Percentiles rank a stretch among this genome's conserved stretches.
Conservation (phyloP, 352 stramenopile species). For the Globisporangium viniferum region DNA sequence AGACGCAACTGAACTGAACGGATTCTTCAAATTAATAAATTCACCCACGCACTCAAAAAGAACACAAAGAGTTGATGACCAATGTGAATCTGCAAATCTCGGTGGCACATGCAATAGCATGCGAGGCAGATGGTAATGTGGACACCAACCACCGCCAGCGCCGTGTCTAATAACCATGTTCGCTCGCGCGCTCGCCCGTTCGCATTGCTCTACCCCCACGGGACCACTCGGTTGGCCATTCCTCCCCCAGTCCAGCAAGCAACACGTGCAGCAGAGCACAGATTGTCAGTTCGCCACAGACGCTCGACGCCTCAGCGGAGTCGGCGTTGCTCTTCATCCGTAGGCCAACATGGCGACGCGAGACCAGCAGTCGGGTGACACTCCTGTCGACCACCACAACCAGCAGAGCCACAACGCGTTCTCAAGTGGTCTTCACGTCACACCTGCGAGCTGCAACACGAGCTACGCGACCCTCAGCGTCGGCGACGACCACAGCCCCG, state of each 20-base stretch:
- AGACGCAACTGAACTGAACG: background rate
- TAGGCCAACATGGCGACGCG: background rate
- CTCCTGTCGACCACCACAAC: background rate
- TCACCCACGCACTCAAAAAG: background rate
- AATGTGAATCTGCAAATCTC: conserved; percentile 7
- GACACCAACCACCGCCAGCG: background rate
- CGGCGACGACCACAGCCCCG: background rate
- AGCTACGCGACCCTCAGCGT: conserved; percentile 2
- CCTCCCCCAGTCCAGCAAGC: background rate
- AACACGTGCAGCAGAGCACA: background rate
- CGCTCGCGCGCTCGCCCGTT: background rate
- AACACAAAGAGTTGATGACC: background rate
- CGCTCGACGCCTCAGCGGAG: background rate
- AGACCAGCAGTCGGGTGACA: background rate
- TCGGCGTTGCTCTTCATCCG: background rate
- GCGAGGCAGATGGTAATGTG: background rate
- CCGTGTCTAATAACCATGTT: background rate
- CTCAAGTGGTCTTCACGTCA: background rate
- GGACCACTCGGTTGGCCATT: no score
- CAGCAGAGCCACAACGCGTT: background rate
- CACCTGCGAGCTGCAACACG: conserved; percentile 15
- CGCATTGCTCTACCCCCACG: background rate
- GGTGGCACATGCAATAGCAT: background rate
- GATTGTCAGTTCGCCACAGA: background rate
- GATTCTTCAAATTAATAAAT: conserved; percentile 5